Conservation (phyloP, 345 rosid species). For the Citrus maxima region DNA sequence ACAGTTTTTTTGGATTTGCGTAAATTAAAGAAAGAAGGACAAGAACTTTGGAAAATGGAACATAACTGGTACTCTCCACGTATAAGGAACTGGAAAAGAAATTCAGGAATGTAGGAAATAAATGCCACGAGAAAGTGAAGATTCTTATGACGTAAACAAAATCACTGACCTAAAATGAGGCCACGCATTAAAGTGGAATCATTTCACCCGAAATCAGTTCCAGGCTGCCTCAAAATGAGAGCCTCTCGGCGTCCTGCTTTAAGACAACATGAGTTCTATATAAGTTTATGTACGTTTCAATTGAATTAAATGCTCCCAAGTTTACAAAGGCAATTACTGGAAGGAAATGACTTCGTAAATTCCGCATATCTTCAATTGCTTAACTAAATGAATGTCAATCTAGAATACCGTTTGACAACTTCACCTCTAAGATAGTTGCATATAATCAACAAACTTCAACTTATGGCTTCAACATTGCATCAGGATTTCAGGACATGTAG, state of each 20-base stretch:
- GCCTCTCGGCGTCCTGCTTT: slow-evolving; percentile 98
- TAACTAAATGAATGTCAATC: slow-evolving; percentile 39
- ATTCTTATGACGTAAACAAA: slow-evolving; percentile 68
- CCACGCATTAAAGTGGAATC: slow-evolving; percentile 96
- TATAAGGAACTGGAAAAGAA: slow-evolving; percentile 46
- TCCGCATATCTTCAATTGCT: slow-evolving; percentile 39
- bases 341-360: slow-evolving; percentile 54
- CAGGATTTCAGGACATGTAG: background rate
- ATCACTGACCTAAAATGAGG: slow-evolving; percentile 99
- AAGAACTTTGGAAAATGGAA: slow-evolving; percentile 29
- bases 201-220: slow-evolving; percentile 95
- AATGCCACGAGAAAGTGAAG: slow-evolving; percentile 56
- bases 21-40: slow-evolving; percentile 28
- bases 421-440: slow-evolving; percentile 14
- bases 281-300: slow-evolving; percentile 77
- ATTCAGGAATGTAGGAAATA: slow-evolving; percentile 51
- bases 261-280: slow-evolving; percentile 91
- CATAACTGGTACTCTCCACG: slow-evolving; percentile 27
- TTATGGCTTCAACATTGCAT: slow-evolving; percentile 4
- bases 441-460: slow-evolving; percentile 24
- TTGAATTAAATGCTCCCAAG: slow-evolving; percentile 54
- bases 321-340: slow-evolving; percentile 62
- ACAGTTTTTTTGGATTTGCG: slow-evolving; percentile 17
- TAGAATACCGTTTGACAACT: slow-evolving; percentile 23
- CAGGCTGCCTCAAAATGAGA: slow-evolving; percentile 97